Percentiles rank a stretch among this genome's conserved stretches.
Evolutionary conservation across 345 rosid genomes (phyloP).

Genomic region (Euphorbia lathyris): DNA sequence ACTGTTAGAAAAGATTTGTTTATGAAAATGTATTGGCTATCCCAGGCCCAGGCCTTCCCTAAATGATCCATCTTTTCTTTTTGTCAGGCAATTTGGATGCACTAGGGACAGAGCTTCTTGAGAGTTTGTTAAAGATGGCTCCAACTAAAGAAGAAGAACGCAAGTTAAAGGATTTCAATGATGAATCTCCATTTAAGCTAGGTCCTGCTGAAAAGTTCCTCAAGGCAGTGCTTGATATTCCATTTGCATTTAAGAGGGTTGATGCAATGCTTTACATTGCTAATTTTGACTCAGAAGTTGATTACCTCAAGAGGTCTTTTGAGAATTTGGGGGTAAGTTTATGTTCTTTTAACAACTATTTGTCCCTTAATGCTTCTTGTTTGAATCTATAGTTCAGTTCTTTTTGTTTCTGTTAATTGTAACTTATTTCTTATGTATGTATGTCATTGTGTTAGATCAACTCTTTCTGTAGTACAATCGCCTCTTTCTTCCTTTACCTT

Average conservation of each 20-base stretch:
- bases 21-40: background rate
- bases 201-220: conserved; percentile 97
- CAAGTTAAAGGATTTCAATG: conserved; percentile 72
- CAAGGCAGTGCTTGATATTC: conserved; percentile 70
- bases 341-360: background rate
- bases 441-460: background rate
- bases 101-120: conserved; percentile 87
- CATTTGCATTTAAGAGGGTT: conserved; percentile 84
- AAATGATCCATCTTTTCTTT: background rate
- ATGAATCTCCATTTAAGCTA: conserved; percentile 67
- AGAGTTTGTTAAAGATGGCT: conserved; percentile 91
- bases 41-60: background rate
- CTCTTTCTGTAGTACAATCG: background rate
- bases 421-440: background rate
- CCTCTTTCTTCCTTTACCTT: background rate
- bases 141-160: conserved; percentile 86
- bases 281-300: conserved; percentile 85
- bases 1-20: background rate
- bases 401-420: background rate
- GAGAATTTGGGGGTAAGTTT: conserved; percentile 66
- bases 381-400: background rate
- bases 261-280: conserved; percentile 87
- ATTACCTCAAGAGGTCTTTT: conserved; percentile 73
- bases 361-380: background rate
- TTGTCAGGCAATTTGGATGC: conserved; percentile 74